phyloP scores from a whole-genome alignment of 805 yeast species.

The Metschnikowia rubicola region DNA sequence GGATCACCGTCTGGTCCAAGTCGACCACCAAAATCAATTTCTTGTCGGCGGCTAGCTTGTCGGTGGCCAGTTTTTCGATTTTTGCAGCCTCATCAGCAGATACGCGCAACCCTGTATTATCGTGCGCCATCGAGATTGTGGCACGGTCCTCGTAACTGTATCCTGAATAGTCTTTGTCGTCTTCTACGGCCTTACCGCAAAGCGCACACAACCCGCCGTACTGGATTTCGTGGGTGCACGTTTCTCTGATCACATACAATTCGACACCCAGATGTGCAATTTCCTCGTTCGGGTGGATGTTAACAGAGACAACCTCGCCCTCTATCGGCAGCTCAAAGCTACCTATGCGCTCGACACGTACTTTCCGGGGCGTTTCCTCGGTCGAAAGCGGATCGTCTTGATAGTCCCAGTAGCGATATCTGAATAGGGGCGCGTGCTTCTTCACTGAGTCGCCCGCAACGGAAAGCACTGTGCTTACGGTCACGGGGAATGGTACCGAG shows the following conservation, averaged over 20 bases:
- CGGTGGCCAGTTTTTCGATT: conserved; percentile 67
- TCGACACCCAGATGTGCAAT: conserved; percentile 44
- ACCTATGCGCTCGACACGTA: conserved; percentile 66
- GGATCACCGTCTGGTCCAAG: conserved; percentile 95
- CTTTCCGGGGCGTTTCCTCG: conserved; percentile 39
- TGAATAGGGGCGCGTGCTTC: conserved; percentile 53
- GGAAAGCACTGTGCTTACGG: conserved; percentile 49
- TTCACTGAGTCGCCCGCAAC: conserved; percentile 43
- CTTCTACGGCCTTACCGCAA: conserved; percentile 77
- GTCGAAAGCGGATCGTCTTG: conserved; percentile 51
- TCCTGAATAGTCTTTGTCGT: conserved; percentile 70
- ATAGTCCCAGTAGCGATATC: conserved; percentile 66
- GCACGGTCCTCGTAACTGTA: conserved; percentile 69
- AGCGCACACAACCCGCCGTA: conserved; percentile 93
- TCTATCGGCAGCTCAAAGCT: conserved; percentile 80
- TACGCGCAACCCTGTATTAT: conserved; percentile 77
- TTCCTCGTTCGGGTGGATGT: conserved; percentile 56
- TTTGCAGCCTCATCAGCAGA: conserved; percentile 83
- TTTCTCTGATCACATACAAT: conserved; percentile 63
- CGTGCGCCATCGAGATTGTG: conserved; percentile 86
- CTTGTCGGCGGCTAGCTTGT: conserved; percentile 53
- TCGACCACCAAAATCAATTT: conserved; percentile 91
- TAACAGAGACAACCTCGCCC: conserved; percentile 57
- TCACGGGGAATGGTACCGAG: conserved; percentile 66
- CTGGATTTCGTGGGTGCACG: conserved; percentile 89